Conservation (phyloP, 495 filamentous ascomycete genomes). For the Rhypophila decipiens region DNA sequence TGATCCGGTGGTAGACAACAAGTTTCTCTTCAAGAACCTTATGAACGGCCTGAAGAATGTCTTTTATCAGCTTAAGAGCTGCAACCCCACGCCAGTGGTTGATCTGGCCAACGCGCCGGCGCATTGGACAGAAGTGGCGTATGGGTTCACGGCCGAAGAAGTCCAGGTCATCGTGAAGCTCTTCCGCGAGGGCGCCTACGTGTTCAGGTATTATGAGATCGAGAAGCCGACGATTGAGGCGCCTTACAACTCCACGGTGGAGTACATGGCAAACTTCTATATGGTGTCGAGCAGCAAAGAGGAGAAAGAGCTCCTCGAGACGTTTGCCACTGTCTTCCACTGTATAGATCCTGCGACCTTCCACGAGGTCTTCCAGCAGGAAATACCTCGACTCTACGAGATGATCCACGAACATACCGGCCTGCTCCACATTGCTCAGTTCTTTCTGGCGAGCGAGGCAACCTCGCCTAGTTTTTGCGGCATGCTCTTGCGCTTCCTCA, state of each 20-base stretch:
- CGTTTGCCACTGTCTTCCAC: conserved; percentile 96
- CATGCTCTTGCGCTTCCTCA: conserved; percentile 94
- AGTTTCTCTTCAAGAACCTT: conserved; percentile 97
- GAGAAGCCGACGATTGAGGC: conserved; percentile 72
- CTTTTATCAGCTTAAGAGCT: conserved; percentile 88
- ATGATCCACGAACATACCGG: conserved; percentile 97
- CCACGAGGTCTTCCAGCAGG: conserved; percentile 95
- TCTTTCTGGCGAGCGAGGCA: conserved; percentile 95
- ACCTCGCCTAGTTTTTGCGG: conserved; percentile 96
- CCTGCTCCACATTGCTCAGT: conserved; percentile 91
- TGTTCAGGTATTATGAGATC: conserved; percentile 92
- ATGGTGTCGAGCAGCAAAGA: conserved; percentile 88
- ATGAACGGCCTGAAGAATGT: conserved; percentile 96
- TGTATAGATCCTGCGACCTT: conserved; percentile 98
- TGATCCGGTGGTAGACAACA: conserved; percentile 95
- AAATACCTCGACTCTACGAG: conserved; percentile 92
- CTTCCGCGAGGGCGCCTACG: conserved; percentile 90
- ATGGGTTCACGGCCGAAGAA: conserved; percentile 95
- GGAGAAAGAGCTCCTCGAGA: conserved; percentile 96
- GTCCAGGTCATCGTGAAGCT: conserved; percentile 94
- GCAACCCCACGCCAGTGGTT: conserved; percentile 65
- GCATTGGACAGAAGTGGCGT: conserved; percentile 94
- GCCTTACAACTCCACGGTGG: conserved; percentile 69
- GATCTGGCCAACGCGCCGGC: conserved; percentile 71
- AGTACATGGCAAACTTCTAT: conserved; percentile 88